A percentile compares a stretch with the other conserved stretches of the same genome.
These are phyloP conservation scores for Diaporthe caulivora DNA, from an alignment of 2,329 filamentous ascomycete genomes.

Conservation along the genomic window DNA sequence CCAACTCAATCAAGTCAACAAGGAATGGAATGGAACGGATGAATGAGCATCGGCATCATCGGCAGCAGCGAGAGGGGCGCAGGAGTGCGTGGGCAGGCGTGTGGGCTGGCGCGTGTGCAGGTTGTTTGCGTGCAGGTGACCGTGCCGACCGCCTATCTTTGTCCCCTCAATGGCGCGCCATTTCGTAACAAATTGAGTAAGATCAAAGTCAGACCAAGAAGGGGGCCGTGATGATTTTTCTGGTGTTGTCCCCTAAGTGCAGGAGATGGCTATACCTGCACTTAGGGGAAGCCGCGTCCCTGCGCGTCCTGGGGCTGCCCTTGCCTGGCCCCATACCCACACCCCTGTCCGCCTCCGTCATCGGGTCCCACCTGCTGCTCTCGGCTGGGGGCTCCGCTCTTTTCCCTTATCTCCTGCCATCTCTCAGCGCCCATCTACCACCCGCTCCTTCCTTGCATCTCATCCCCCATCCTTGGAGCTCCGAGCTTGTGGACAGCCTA, in stretches of 20 bases:
- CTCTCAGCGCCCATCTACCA: too few species aligned
- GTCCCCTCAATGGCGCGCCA: slow-evolving; percentile 5
- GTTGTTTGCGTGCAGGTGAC: not conserved
- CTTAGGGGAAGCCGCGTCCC: slow-evolving; percentile 28
- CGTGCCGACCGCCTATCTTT: slow-evolving; percentile 23
- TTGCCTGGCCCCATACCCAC: not conserved
- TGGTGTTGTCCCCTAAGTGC: slow-evolving; percentile 37
- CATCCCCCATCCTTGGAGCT: not conserved
- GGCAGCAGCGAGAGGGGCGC: slow-evolving; percentile 10
- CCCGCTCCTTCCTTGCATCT: not conserved
- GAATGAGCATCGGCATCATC: not conserved
- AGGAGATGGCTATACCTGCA: slow-evolving; percentile 36
- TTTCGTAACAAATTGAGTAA: slow-evolving; percentile 36
- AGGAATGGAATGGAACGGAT: not conserved
- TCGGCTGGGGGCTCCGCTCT: slow-evolving; percentile 8
- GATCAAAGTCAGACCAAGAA: slow-evolving; percentile 28
- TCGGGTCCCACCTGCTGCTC: slow-evolving; percentile 32
- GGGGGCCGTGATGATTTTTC: slow-evolving; percentile 34
- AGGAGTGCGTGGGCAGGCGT: slow-evolving; percentile 15
- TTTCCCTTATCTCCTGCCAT: not conserved
- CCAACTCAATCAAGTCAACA: slow-evolving; percentile 5
- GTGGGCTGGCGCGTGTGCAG: too few species aligned
- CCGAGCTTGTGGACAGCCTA: not conserved
- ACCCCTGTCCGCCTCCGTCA: slow-evolving; percentile 10
- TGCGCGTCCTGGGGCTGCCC: slow-evolving; percentile 20